Base-by-base conservation (phyloP, 2,329 filamentous ascomycete genomes). In the Colletotrichum camelliae region DNA sequence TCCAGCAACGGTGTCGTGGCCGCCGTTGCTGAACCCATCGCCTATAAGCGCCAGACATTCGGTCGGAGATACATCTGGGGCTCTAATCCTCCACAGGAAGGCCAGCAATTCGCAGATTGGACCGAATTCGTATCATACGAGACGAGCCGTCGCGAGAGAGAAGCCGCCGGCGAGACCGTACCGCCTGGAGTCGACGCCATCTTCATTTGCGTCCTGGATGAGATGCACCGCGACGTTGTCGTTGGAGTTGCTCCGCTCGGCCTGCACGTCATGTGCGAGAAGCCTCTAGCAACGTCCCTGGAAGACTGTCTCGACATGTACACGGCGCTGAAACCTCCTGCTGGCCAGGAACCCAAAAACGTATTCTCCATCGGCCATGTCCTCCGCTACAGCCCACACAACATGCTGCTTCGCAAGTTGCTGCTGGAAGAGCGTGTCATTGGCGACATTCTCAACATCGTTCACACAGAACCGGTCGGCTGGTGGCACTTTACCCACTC, bases 401-500 rank as follows among this genome's bases (percentile, higher is more conserved):
- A 98, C 82, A 94, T 95, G 84, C 86, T 96, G 72, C 88, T 99
- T 33, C 92, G 96, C 66, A 93, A 94, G 81, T 86, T 98, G 18
- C 88, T 98, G 7, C 89, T 96, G 1, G 89, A 94, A 78, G 92
- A 97, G 68, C 89, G 90, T 15, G 91, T 93, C 15, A 93, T 99
- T 81, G 97, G 97, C 8, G 94, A 98, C 70, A 88, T 98, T 35
- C 87, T 97, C 68, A 96, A 94, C 52, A 89, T 98, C 52, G 94
- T 97, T 77, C 97, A 98, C 84, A 97, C 95, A 0, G 97, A 98
- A 83, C 97, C 97, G 0, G 93, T 99, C 1, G 97, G 97, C 1
- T 98, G 94, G 93, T 98, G 96, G 95, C 97, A 98, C 83, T 98
- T 97, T 82, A 89, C 94, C 1, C 96, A 98, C 83, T 95, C 93